These are phyloP conservation scores for Monosporascus ibericus DNA, from an alignment of 2,329 filamentous ascomycete species.

Conservation along the genomic window DNA sequence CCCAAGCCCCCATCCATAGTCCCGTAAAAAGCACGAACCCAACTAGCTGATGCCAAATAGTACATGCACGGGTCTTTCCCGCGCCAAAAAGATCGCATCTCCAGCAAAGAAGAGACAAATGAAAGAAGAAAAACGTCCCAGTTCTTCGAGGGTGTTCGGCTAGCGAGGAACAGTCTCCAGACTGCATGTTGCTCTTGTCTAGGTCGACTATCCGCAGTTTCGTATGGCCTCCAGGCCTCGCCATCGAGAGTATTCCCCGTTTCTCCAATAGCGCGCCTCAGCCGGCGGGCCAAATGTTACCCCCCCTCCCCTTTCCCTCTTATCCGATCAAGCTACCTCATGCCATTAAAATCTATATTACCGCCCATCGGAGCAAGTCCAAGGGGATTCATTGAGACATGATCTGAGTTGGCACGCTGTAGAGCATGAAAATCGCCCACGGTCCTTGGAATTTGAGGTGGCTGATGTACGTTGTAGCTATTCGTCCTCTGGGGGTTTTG, in stretches of 20 bases:
- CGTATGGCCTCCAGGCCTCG: no score
- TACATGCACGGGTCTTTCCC: background rate
- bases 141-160: background rate
- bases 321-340: constrained; percentile 22
- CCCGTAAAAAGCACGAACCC: background rate
- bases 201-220: no score
- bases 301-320: no score
- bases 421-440: constrained; percentile 45
- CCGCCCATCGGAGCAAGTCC: constrained; percentile 29
- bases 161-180: background rate
- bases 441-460: constrained; percentile 32
- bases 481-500: constrained; percentile 31
- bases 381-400: constrained; percentile 27
- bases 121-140: background rate
- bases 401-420: constrained; percentile 38
- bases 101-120: background rate
- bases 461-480: constrained; percentile 32
- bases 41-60: background rate
- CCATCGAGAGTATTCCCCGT: no score
- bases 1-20: background rate
- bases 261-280: no score
- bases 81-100: background rate
- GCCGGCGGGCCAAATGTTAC: no score
- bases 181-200: background rate
- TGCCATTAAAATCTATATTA: constrained; percentile 34